phyloP scores from a whole-genome alignment of 768 basidiomycete species.

The Cyclocybe cylindracea region DNA sequence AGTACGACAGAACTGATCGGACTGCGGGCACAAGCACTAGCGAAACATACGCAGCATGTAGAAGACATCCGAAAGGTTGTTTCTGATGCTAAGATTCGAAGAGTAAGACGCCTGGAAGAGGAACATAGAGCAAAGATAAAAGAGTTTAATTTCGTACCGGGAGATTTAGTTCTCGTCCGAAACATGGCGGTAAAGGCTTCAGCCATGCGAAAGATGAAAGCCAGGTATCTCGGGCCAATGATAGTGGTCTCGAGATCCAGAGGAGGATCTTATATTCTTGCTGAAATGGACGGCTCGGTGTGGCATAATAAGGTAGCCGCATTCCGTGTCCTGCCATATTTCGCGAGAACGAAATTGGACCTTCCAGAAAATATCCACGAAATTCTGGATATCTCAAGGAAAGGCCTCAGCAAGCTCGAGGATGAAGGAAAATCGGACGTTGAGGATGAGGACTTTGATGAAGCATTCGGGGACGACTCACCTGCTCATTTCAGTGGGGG shows the following conservation, averaged over 20 bases:
- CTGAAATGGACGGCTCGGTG: constrained; percentile 14
- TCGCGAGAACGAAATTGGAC: background rate
- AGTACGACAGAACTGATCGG: constrained; percentile 22
- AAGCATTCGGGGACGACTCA: no score
- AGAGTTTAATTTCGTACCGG: background rate
- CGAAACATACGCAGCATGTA: constrained; percentile 18
- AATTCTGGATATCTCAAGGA: background rate
- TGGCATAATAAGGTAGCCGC: constrained; percentile 9
- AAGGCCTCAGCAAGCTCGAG: no score
- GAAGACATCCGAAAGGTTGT: constrained; percentile 16
- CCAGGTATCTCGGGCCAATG: constrained; percentile 26
- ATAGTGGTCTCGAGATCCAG: constrained; percentile 18
- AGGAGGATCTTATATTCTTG: constrained; percentile 16
- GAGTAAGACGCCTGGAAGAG: constrained; percentile 1
- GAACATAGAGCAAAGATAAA: background rate
- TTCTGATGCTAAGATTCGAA: background rate
- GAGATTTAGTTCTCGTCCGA: constrained; percentile 3
- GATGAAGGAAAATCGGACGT: no score
- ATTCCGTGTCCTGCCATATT: constrained; percentile 13
- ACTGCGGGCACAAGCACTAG: constrained; percentile 15
- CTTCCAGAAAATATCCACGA: constrained; percentile 1
- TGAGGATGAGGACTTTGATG: no score
- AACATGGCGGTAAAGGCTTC: constrained; percentile 15
- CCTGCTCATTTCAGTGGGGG: no score
- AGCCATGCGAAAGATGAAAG: constrained; percentile 21